phyloP scores from a whole-genome alignment of 2,329 filamentous ascomycete genomes.

The Trichoderma semiorbis region DNA sequence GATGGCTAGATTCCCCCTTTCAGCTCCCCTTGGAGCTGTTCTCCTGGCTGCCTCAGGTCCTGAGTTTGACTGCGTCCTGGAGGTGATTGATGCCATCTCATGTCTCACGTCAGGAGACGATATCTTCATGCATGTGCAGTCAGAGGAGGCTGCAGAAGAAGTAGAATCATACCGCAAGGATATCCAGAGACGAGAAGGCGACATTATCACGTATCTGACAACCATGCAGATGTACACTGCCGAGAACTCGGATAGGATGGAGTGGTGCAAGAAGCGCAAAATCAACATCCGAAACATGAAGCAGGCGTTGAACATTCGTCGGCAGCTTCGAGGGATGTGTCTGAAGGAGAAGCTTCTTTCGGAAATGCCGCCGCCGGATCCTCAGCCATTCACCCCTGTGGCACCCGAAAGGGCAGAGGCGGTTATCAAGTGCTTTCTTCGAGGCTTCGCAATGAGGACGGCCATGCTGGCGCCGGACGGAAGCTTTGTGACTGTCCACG shows the following conservation, averaged over 20 bases:
- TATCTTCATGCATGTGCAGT: slow-evolving; percentile 58
- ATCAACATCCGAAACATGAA: slow-evolving; percentile 60
- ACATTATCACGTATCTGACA: slow-evolving; percentile 62
- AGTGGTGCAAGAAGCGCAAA: slow-evolving; percentile 57
- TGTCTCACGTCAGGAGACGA: slow-evolving; percentile 62
- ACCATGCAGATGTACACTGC: slow-evolving; percentile 60
- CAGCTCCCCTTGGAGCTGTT: slow-evolving; percentile 76
- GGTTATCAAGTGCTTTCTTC: slow-evolving; percentile 59
- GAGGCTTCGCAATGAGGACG: slow-evolving; percentile 58
- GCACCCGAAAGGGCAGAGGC: slow-evolving; percentile 52
- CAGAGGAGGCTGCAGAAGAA: slow-evolving; percentile 54
- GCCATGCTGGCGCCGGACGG: slow-evolving; percentile 58
- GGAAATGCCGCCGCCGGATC: slow-evolving; percentile 46
- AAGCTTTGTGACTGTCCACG: slow-evolving; percentile 58
- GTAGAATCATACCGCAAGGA: slow-evolving; percentile 53
- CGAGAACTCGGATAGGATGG: slow-evolving; percentile 51
- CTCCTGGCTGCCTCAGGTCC: slow-evolving; percentile 73
- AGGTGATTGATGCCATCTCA: slow-evolving; percentile 79
- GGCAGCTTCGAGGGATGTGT: slow-evolving; percentile 57
- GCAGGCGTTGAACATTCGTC: slow-evolving; percentile 59
- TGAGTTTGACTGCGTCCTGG: slow-evolving; percentile 68
- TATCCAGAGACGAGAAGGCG: slow-evolving; percentile 59
- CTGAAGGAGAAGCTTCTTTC: slow-evolving; percentile 48
- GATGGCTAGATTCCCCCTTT: slow-evolving; percentile 80
- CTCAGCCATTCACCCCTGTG: slow-evolving; percentile 53